phyloP scores from a whole-genome alignment of 2,329 filamentous ascomycete genomes.

The Aspergillus chevalieri region DNA sequence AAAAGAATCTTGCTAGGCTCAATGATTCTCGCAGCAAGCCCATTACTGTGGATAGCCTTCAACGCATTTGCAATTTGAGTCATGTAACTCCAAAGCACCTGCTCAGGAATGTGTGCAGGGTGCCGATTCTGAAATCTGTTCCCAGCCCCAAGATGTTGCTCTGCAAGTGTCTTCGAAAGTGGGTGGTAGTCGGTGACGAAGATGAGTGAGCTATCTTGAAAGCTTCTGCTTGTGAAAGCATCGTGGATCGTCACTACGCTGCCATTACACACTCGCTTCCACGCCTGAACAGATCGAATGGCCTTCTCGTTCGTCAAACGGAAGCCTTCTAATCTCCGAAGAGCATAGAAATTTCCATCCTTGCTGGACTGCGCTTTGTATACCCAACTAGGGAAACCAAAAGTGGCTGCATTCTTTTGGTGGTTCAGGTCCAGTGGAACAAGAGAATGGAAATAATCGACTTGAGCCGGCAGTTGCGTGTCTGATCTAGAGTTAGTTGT shows the following conservation, averaged over 20 bases:
- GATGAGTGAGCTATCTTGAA: constrained; percentile 89
- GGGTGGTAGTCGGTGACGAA: constrained; percentile 93
- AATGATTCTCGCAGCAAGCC: constrained; percentile 78
- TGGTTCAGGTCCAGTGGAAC: constrained; percentile 80
- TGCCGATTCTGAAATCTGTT: constrained; percentile 39
- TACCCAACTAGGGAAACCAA: constrained; percentile 86
- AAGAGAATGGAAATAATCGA: constrained; percentile 88
- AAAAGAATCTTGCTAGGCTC: constrained; percentile 83
- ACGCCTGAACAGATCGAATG: constrained; percentile 77
- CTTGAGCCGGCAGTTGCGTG: constrained; percentile 63
- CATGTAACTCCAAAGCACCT: constrained; percentile 82
- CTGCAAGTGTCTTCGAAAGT: constrained; percentile 78
- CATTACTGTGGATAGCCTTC: constrained; percentile 73
- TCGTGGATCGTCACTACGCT: constrained; percentile 83
- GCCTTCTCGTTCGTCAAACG: constrained; percentile 83
- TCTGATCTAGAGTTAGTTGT: constrained; percentile 33
- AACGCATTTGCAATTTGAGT: constrained; percentile 85
- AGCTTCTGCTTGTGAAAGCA: constrained; percentile 86
- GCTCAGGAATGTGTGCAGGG: constrained; percentile 58
- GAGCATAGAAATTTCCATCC: constrained; percentile 79
- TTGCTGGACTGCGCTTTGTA: constrained; percentile 91
- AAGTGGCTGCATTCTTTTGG: constrained; percentile 69
- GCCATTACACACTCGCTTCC: constrained; percentile 77
- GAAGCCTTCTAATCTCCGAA: constrained; percentile 83
- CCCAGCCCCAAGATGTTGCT: constrained; percentile 57